Conservation (phyloP, 768 basidiomycete species). For the Leucocoprinus sp. region DNA sequence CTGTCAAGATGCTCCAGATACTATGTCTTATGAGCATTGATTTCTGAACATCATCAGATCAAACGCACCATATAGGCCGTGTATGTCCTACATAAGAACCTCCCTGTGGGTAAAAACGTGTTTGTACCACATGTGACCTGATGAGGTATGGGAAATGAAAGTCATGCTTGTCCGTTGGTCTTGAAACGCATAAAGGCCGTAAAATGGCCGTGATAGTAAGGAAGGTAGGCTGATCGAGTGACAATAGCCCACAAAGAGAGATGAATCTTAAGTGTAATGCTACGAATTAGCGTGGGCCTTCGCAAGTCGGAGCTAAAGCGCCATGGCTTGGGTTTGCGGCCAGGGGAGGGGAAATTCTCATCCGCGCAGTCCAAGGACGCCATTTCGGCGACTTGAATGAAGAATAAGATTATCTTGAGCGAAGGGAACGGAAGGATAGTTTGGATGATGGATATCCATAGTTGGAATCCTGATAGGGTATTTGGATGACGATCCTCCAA, state of each 20-base stretch:
- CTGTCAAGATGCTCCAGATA: background rate
- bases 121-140: background rate
- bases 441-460: slow-evolving; percentile 8
- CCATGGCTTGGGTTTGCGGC: slow-evolving; percentile 9
- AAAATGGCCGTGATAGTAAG: background rate
- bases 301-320: slow-evolving; percentile 16
- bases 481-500: slow-evolving; percentile 7
- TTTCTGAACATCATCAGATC: background rate
- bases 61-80: background rate
- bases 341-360: slow-evolving; percentile 4
- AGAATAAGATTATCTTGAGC: slow-evolving; percentile 5
- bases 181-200: slow-evolving; percentile 8
- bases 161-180: background rate
- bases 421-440: slow-evolving; percentile 5
- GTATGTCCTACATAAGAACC: background rate
- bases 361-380: slow-evolving; percentile 17
- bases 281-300: slow-evolving; percentile 1
- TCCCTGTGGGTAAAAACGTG: background rate
- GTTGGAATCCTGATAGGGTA: slow-evolving; percentile 8
- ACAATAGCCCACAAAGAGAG: background rate
- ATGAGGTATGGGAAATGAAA: background rate
- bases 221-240: slow-evolving; percentile 1
- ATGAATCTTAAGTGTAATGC: slow-evolving; percentile 9
- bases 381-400: slow-evolving; percentile 15
- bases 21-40: background rate